phyloP scores from a whole-genome alignment of 2,329 filamentous ascomycete genomes.

The Orbilia brochopaga region DNA sequence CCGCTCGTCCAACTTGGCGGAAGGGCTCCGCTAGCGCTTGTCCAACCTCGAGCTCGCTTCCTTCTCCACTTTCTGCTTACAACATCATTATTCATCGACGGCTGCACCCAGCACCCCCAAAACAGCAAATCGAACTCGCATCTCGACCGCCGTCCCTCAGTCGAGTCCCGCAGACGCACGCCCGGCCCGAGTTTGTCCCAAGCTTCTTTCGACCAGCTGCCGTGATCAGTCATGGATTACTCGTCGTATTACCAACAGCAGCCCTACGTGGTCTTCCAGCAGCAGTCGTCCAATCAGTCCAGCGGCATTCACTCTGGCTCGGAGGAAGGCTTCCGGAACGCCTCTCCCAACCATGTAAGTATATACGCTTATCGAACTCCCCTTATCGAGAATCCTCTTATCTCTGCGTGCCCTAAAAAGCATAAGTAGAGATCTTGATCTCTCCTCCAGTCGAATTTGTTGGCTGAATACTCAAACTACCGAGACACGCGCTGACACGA shows the following conservation, averaged over 20 bases:
- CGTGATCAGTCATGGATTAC: slow-evolving; percentile 48
- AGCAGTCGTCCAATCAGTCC: slow-evolving; percentile 25
- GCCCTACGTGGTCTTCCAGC: slow-evolving; percentile 43
- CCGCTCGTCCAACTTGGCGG: not conserved
- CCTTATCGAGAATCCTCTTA: not conserved
- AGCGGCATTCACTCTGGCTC: slow-evolving; percentile 28
- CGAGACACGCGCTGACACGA: slow-evolving; percentile 23
- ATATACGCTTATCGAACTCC: not conserved
- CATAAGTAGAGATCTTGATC: too few relatives aligned
- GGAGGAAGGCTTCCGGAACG: slow-evolving; percentile 46
- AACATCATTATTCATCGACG: slow-evolving; percentile 50
- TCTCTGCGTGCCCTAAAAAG: too few relatives aligned
- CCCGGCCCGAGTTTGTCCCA: slow-evolving; percentile 35
- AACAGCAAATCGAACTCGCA: slow-evolving; percentile 44
- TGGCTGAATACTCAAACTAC: slow-evolving; percentile 23
- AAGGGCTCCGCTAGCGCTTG: slow-evolving; percentile 32
- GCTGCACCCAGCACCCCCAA: slow-evolving; percentile 48
- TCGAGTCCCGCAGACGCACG: slow-evolving; percentile 21
- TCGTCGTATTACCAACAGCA: slow-evolving; percentile 50
- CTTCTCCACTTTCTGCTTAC: slow-evolving; percentile 51
- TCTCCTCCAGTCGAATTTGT: slow-evolving; percentile 13
- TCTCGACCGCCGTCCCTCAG: slow-evolving; percentile 29
- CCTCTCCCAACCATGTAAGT: slow-evolving; percentile 48
- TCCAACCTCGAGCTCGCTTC: slow-evolving; percentile 37
- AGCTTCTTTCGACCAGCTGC: slow-evolving; percentile 37